These are phyloP conservation scores for Ophiosphaerella herpotricha DNA, from an alignment of 2,329 filamentous ascomycete genomes.

Conservation along the genomic window DNA sequence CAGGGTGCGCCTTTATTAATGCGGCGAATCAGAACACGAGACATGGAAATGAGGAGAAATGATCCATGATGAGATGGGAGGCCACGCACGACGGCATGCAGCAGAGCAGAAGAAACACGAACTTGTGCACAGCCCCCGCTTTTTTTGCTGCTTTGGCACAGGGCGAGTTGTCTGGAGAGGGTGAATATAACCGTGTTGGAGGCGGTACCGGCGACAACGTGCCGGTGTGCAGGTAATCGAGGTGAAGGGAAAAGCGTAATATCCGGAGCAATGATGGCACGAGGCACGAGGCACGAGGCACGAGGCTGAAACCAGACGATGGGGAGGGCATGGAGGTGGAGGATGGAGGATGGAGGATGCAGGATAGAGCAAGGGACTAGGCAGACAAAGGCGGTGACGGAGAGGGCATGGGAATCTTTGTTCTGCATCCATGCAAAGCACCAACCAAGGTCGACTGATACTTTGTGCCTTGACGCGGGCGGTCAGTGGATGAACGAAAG, in stretches of 20 bases:
- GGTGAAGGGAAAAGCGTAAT: neutral
- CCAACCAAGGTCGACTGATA: neutral
- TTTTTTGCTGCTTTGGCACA: too few species aligned
- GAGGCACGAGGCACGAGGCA: conserved; percentile 21
- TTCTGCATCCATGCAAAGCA: neutral
- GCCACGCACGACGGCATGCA: conserved; percentile 16
- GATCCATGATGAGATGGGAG: conserved; percentile 8
- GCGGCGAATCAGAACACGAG: conserved; percentile 5
- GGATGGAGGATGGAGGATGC: too few species aligned
- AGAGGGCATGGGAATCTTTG: too few species aligned
- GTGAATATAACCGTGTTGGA: conserved; percentile 1
- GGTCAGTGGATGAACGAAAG: too few species aligned
- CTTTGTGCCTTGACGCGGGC: too few species aligned
- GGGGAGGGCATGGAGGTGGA: neutral
- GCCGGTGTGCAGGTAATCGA: neutral
- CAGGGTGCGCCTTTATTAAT: conserved; percentile 7
- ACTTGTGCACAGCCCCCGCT: neutral
- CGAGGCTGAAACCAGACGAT: conserved; percentile 20
- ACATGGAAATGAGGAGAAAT: neutral
- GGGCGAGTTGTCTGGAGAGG: neutral
- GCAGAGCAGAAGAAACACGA: conserved; percentile 14
- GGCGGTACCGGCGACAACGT: neutral
- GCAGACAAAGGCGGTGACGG: too few species aligned
- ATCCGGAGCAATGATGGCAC: neutral
- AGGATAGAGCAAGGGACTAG: too few species aligned